A percentile compares a stretch with the other conserved stretches of the same genome.
Evolutionary conservation across 2,329 filamentous ascomycete species (phyloP).

Genomic region (Botrytis byssoidea): DNA sequence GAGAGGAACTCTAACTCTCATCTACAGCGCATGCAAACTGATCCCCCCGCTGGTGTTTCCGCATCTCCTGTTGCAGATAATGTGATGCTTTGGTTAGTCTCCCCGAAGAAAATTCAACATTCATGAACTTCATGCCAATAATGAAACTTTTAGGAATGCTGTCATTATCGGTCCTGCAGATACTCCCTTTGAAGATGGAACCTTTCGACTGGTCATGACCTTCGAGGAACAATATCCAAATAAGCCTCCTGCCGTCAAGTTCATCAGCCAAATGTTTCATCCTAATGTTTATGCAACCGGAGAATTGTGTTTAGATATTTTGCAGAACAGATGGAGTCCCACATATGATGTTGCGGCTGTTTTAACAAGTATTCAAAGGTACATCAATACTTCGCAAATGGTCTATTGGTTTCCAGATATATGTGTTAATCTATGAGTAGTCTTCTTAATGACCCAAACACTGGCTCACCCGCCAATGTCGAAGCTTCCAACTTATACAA

Average conservation of each 20-base stretch:
- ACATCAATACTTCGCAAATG: slow-evolving; percentile 27
- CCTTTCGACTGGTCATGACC: slow-evolving; percentile 96
- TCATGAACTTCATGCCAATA: slow-evolving; percentile 16
- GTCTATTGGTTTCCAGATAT: background rate
- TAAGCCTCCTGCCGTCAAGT: slow-evolving; percentile 96
- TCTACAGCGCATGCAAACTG: slow-evolving; percentile 92
- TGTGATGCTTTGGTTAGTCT: slow-evolving; percentile 85
- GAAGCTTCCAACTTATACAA: slow-evolving; percentile 98
- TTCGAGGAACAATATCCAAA: slow-evolving; percentile 99
- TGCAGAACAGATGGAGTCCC: slow-evolving; percentile 98
- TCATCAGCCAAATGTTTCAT: slow-evolving; percentile 99
- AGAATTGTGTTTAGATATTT: slow-evolving; percentile 91
- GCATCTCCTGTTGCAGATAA: slow-evolving; percentile 95
- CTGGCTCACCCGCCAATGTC: slow-evolving; percentile 95
- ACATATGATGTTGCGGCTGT: slow-evolving; percentile 98
- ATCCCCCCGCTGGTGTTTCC: slow-evolving; percentile 93
- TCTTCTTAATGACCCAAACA: slow-evolving; percentile 96
- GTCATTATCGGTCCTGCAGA: slow-evolving; percentile 97
- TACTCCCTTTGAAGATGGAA: slow-evolving; percentile 97
- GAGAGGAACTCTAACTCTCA: slow-evolving; percentile 26
- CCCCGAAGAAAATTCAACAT: background rate
- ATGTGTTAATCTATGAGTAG: slow-evolving; percentile 49
- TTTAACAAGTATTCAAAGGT: slow-evolving; percentile 97
- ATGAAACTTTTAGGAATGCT: slow-evolving; percentile 71
- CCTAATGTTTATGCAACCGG: slow-evolving; percentile 97